Evolutionary conservation across 1,284 basidiomycete species (phyloP).

Genomic region (Moesziomyces sp.): DNA sequence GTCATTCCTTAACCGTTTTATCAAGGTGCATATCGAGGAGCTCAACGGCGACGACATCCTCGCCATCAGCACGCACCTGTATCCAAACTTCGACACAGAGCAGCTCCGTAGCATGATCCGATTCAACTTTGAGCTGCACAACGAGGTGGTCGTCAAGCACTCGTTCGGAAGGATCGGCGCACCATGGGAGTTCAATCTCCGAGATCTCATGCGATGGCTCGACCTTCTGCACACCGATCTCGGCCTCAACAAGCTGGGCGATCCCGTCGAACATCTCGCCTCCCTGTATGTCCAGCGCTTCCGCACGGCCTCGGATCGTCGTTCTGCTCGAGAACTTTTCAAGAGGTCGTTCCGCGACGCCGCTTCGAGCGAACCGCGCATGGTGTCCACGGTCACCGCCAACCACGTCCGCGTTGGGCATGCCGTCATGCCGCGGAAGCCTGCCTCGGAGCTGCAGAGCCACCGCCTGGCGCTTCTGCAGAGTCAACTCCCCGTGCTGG

Average conservation of each 20-base stretch:
- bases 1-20: conserved; percentile 97
- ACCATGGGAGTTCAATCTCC: conserved; percentile 99
- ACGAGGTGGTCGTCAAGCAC: conserved; percentile 77
- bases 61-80: conserved; percentile 81
- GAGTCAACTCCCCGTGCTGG: conserved; percentile 76
- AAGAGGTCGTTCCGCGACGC: conserved; percentile 72
- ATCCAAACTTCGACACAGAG: conserved; percentile 72
- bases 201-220: conserved; percentile 92
- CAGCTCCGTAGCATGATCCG: conserved; percentile 81
- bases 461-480: conserved; percentile 72
- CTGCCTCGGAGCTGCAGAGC: conserved; percentile 7
- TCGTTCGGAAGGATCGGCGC: conserved; percentile 83
- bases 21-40: conserved; percentile 93
- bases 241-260: conserved; percentile 73
- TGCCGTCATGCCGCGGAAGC: conserved; percentile 72
- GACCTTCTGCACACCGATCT: conserved; percentile 69
- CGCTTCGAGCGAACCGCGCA: conserved; percentile 58
- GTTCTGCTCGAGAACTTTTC: conserved; percentile 75
- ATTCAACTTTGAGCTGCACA: conserved; percentile 79
- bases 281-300: conserved; percentile 83
- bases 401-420: conserved; percentile 78
- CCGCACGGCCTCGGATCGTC: conserved; percentile 77
- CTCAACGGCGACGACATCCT: conserved; percentile 82
- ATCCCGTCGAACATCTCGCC: conserved; percentile 58
- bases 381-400: conserved; percentile 72